These are phyloP conservation scores for Cordyceps sp. DNA, from an alignment of 2,329 filamentous ascomycete species.

Conservation along the genomic window DNA sequence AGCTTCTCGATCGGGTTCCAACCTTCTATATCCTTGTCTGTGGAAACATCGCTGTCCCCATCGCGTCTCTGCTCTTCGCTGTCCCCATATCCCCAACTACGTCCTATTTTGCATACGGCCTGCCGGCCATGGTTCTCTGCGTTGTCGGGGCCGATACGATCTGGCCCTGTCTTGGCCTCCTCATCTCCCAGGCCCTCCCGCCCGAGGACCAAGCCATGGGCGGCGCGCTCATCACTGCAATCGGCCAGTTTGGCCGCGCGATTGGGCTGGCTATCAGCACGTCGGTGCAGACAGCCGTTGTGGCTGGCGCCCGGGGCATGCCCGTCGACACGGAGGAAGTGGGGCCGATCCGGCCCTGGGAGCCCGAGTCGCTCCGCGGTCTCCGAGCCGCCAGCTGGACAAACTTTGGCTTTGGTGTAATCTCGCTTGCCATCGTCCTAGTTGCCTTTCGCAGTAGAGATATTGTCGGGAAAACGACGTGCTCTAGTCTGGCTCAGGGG, in stretches of 20 bases:
- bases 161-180: conserved; percentile 49
- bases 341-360: conserved; percentile 24
- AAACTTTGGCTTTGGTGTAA: conserved; percentile 29
- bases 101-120: conserved; percentile 50
- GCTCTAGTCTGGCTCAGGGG: too few relatives aligned
- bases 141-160: conserved; percentile 51
- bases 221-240: conserved; percentile 49
- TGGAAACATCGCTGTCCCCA: conserved; percentile 37
- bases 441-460: conserved; percentile 33
- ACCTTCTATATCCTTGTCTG: conserved; percentile 39
- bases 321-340: conserved; percentile 25
- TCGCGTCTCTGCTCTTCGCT: conserved; percentile 44
- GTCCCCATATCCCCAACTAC: conserved; percentile 42
- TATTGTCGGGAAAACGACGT: too few relatives aligned
- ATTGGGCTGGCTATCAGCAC: conserved; percentile 51
- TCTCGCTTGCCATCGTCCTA: conserved; percentile 25
- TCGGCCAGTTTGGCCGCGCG: conserved; percentile 47
- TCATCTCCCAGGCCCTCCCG: conserved; percentile 45
- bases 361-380: conserved; percentile 27
- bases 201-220: conserved; percentile 49
- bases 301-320: conserved; percentile 29
- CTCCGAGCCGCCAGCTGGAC: conserved; percentile 34
- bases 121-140: conserved; percentile 48
- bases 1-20: conserved; percentile 37
- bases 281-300: conserved; percentile 45